phyloP scores from a whole-genome alignment of 805 yeast species.

The Middelhovenomyces tepae region DNA sequence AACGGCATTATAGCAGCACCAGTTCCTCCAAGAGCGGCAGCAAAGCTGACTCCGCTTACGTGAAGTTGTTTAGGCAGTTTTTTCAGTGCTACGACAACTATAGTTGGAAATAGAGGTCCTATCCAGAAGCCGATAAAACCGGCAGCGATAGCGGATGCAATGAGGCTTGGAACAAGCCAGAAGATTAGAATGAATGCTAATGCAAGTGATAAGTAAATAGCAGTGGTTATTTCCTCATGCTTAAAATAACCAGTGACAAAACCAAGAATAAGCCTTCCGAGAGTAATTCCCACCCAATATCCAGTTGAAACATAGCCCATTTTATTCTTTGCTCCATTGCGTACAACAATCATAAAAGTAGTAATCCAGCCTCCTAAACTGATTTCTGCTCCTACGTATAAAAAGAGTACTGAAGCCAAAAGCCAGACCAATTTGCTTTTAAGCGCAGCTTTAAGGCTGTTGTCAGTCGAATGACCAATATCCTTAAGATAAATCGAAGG shows the following conservation, averaged over 20 bases:
- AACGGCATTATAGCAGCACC: constrained; percentile 77
- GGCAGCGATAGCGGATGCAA: constrained; percentile 38
- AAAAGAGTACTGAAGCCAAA: constrained; percentile 45
- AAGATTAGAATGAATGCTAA: constrained; percentile 34
- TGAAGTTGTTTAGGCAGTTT: constrained; percentile 53
- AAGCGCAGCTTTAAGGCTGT: constrained; percentile 6
- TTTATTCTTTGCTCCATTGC: constrained; percentile 37
- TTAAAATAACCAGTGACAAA: constrained; percentile 27
- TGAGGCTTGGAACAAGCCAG: constrained; percentile 41
- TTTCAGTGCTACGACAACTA: constrained; percentile 54
- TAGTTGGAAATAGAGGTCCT: constrained; percentile 70
- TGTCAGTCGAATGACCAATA: constrained; percentile 1
- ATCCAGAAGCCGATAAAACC: constrained; percentile 48
- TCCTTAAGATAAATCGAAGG: constrained; percentile 9
- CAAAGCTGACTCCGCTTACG: constrained; percentile 61
- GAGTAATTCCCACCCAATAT: constrained; percentile 62
- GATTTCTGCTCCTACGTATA: constrained; percentile 64
- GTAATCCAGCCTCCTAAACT: constrained; percentile 65
- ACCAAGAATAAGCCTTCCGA: constrained; percentile 48
- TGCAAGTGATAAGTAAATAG: constrained; percentile 28
- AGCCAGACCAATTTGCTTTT: constrained; percentile 27
- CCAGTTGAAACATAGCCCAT: constrained; percentile 62
- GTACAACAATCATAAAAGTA: constrained; percentile 49
- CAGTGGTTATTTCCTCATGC: constrained; percentile 13
- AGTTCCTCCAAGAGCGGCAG: constrained; percentile 72